Percentiles rank a stretch among this genome's conserved stretches.
These are phyloP conservation scores for Leccinum ponderosum DNA, from an alignment of 1,284 basidiomycete species.

Conservation along the genomic window DNA sequence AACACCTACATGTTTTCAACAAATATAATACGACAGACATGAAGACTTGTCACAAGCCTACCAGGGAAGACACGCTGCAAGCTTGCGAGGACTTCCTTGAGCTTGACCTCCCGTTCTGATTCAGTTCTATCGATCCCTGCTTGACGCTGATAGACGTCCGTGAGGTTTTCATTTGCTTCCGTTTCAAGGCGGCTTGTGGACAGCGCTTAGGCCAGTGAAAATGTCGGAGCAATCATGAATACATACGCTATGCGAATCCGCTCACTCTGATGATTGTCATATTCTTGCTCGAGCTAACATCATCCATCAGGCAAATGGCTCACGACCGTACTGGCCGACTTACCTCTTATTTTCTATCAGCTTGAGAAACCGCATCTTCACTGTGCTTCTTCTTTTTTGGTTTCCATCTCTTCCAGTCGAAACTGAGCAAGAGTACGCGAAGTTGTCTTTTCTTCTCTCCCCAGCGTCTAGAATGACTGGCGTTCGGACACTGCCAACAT, in stretches of 20 bases:
- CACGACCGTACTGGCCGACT: conserved; percentile 8
- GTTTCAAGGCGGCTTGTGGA: conserved; percentile 77
- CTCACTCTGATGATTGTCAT: conserved; percentile 77
- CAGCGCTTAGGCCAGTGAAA: neutral
- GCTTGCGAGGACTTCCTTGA: conserved; percentile 79
- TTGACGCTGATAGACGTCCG: conserved; percentile 82
- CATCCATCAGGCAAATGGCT: conserved; percentile 3
- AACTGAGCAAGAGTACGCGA: conserved; percentile 68
- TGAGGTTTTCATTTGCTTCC: conserved; percentile 90
- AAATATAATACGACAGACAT: neutral
- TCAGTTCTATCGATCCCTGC: conserved; percentile 87
- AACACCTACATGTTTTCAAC: conserved; percentile 54
- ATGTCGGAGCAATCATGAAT: neutral
- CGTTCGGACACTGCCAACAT: conserved; percentile 85
- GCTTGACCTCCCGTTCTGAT: conserved; percentile 78
- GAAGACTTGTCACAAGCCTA: conserved; percentile 22
- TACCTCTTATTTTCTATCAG: conserved; percentile 63
- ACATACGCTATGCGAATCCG: conserved; percentile 69
- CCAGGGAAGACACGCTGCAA: conserved; percentile 89
- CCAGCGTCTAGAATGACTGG: conserved; percentile 79
- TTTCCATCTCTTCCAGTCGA: conserved; percentile 66
- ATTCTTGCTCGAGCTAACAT: conserved; percentile 65
- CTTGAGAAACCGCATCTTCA: conserved; percentile 59
- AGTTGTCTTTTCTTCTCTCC: conserved; percentile 81
- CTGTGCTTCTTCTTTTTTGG: conserved; percentile 60